Conservation (phyloP, 192 early-diverging fungal genomes). For the Phycomyces blakesleeanus region DNA sequence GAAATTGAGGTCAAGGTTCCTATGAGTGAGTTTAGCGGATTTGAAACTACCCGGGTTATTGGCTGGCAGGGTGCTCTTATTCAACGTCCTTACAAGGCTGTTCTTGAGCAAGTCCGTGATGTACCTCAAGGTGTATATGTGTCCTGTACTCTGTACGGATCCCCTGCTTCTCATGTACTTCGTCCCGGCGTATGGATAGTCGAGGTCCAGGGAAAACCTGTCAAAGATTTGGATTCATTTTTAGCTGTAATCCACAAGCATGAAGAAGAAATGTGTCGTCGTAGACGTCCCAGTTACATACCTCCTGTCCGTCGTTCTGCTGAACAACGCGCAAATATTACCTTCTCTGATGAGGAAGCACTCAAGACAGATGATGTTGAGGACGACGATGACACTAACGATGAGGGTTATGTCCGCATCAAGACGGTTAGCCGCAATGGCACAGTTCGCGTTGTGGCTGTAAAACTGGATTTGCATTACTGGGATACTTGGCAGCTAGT, state of each 20-base stretch:
- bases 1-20: constrained; percentile 64
- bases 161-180: constrained; percentile 59
- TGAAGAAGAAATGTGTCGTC: constrained; percentile 40
- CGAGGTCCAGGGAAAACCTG: constrained; percentile 61
- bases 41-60: constrained; percentile 64
- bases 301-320: constrained; percentile 23
- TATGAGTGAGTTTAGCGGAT: constrained; percentile 51
- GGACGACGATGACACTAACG: constrained; percentile 45
- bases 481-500: constrained; percentile 70
- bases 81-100: constrained; percentile 68
- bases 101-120: constrained; percentile 62
- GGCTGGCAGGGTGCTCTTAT: constrained; percentile 83
- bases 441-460: constrained; percentile 63
- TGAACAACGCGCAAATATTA: constrained; percentile 1
- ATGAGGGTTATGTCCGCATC: constrained; percentile 55
- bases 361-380: constrained; percentile 19
- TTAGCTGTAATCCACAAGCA: constrained; percentile 49
- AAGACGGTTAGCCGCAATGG: constrained; percentile 54
- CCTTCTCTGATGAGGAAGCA: constrained; percentile 13
- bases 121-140: constrained; percentile 65
- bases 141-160: constrained; percentile 55
- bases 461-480: constrained; percentile 73
- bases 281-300: constrained; percentile 38
- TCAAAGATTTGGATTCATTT: constrained; percentile 61
- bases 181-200: constrained; percentile 71